A percentile compares a stretch with the other conserved stretches of the same genome.
Evolutionary conservation across 2,329 filamentous ascomycete species (phyloP).

Genomic region (Pseudopithomyces chartarum): DNA sequence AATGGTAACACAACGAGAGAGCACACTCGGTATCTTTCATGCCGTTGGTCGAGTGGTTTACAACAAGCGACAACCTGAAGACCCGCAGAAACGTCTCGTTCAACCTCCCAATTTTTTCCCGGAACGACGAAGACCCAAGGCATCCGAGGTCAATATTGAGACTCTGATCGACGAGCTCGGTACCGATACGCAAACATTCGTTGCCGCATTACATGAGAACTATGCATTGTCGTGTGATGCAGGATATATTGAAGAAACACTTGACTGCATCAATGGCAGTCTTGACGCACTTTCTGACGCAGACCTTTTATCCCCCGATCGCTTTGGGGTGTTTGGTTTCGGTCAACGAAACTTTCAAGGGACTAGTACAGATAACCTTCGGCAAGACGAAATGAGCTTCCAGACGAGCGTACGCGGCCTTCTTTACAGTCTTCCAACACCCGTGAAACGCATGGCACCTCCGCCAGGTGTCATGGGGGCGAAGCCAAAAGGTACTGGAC

Average conservation of each 20-base stretch:
- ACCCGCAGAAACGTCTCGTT: slow-evolving; percentile 34
- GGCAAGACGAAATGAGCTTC: slow-evolving; percentile 93
- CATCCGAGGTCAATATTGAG: slow-evolving; percentile 59
- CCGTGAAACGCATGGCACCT: slow-evolving; percentile 69
- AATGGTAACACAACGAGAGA: slow-evolving; percentile 83
- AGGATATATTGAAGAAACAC: slow-evolving; percentile 62
- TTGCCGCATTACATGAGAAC: slow-evolving; percentile 91
- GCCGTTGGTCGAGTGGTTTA: slow-evolving; percentile 95
- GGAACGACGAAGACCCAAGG: slow-evolving; percentile 49
- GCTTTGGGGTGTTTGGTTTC: slow-evolving; percentile 66
- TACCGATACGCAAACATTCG: slow-evolving; percentile 88
- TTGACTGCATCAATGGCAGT: slow-evolving; percentile 83
- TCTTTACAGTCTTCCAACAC: slow-evolving; percentile 81
- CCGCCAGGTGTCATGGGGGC: slow-evolving; percentile 43
- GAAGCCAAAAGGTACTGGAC: slow-evolving; percentile 35
- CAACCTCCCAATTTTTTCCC: slow-evolving; percentile 55
- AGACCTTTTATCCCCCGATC: slow-evolving; percentile 79
- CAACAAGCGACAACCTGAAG: slow-evolving; percentile 76
- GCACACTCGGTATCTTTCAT: slow-evolving; percentile 92
- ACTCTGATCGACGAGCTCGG: slow-evolving; percentile 89
- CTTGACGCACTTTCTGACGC: slow-evolving; percentile 85
- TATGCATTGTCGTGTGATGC: slow-evolving; percentile 82
- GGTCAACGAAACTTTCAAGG: slow-evolving; percentile 54
- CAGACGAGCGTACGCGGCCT: slow-evolving; percentile 87
- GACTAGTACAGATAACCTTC: slow-evolving; percentile 70